phyloP scores from a whole-genome alignment of 2,329 filamentous ascomycete species.

The Lachnellula cervina region DNA sequence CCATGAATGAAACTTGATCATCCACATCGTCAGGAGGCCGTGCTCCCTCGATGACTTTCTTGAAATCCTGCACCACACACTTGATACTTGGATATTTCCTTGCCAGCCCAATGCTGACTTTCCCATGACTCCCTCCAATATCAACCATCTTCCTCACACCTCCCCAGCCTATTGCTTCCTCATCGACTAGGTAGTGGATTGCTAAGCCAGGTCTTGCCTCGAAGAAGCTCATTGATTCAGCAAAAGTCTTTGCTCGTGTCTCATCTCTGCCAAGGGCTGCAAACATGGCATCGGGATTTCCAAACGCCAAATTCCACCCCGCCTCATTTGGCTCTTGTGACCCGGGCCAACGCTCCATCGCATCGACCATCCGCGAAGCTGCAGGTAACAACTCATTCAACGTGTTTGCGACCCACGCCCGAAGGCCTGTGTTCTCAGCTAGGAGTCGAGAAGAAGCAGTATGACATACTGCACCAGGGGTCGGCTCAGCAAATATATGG shows the following conservation, averaged over 20 bases:
- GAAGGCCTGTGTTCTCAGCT: neutral
- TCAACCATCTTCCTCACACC: neutral
- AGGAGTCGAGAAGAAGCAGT: conserved; percentile 3
- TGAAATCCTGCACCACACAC: neutral
- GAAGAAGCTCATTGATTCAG: conserved; percentile 2
- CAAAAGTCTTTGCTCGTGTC: neutral
- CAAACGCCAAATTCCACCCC: neutral
- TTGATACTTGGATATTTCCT: neutral
- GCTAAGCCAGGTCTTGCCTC: neutral
- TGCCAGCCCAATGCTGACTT: neutral
- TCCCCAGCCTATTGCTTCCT: neutral
- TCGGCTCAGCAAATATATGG: conserved; percentile 1
- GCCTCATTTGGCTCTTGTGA: conserved; percentile 7
- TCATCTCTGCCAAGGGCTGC: neutral
- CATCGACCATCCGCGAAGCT: conserved; percentile 3
- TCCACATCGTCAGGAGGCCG: neutral
- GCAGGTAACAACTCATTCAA: conserved; percentile 6
- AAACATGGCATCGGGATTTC: neutral
- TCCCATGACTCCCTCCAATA: neutral
- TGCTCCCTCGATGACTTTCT: neutral
- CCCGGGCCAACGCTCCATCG: conserved; percentile 10
- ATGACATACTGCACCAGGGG: conserved; percentile 1
- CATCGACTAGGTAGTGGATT: neutral
- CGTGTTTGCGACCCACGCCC: neutral
- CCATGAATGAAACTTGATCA: neutral